These are phyloP conservation scores for Citrus sp. DNA, from an alignment of 345 rosid genomes.

Conservation along the genomic window DNA sequence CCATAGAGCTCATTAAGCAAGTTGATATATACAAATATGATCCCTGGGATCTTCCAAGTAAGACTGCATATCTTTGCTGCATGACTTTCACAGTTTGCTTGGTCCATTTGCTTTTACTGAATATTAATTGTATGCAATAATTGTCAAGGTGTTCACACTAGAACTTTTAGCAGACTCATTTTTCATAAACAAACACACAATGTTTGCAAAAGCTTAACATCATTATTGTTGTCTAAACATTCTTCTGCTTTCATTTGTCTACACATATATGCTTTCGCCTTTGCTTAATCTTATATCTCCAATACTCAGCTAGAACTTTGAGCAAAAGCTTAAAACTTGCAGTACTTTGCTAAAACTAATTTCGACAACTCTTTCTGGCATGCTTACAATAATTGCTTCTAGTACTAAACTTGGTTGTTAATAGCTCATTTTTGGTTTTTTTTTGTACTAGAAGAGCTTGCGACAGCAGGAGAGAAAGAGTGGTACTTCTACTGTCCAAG, in stretches of 20 bases:
- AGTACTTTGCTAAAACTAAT: neutral
- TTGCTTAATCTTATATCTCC: no score
- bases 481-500: conserved; percentile 94
- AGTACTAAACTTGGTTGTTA: neutral
- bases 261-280: no score
- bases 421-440: neutral
- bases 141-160: neutral
- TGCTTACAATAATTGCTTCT: neutral
- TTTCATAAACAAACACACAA: neutral
- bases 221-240: neutral
- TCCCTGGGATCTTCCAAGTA: conserved; percentile 99
- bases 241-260: neutral
- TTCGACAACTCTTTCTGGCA: neutral
- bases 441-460: conserved; percentile 42
- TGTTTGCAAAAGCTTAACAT: conserved; percentile 13
- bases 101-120: neutral
- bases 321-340: neutral
- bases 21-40: conserved; percentile 89
- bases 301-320: no score
- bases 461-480: conserved; percentile 82
- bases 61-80: conserved; percentile 18
- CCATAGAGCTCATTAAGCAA: conserved; percentile 85
- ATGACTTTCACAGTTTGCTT: neutral
- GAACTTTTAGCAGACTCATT: conserved; percentile 4
- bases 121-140: neutral